Conservation (phyloP, 306 rosid species). For the Cercis canadensis region DNA sequence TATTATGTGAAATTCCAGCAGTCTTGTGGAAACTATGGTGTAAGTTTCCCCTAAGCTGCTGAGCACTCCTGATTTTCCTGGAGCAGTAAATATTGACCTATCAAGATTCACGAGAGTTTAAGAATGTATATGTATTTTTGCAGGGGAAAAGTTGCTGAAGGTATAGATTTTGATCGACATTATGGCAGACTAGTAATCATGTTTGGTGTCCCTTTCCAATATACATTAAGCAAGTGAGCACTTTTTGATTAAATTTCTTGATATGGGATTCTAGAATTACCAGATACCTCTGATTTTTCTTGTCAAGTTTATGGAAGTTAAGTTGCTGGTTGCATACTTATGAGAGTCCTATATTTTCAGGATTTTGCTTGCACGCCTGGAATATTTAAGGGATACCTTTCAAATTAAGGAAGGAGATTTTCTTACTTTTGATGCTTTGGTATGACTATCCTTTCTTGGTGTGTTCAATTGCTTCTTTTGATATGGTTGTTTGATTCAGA, state of each 20-base stretch:
- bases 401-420: conserved; percentile 96
- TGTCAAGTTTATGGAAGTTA: conserved; percentile 1
- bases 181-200: conserved; percentile 70
- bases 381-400: conserved; percentile 65
- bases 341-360: conserved; percentile 40
- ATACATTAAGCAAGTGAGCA: conserved; percentile 72
- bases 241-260: neutral
- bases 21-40: too few species aligned
- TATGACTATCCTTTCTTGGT: conserved; percentile 36
- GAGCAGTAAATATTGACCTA: too few species aligned
- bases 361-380: conserved; percentile 66
- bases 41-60: too few species aligned
- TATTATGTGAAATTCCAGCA: too few species aligned
- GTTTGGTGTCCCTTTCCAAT: conserved; percentile 74
- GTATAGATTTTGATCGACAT: conserved; percentile 70
- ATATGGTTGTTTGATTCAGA: too few species aligned
- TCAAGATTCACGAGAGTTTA: too few species aligned
- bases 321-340: conserved; percentile 2
- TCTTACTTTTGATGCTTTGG: conserved; percentile 96
- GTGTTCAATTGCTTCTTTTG: neutral
- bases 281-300: neutral
- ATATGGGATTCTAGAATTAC: neutral
- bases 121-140: neutral
- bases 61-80: too few species aligned
- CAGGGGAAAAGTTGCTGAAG: conserved; percentile 76